Conservation (phyloP, 805 yeast species). For the Vanderwaltozyma polyspora region DNA sequence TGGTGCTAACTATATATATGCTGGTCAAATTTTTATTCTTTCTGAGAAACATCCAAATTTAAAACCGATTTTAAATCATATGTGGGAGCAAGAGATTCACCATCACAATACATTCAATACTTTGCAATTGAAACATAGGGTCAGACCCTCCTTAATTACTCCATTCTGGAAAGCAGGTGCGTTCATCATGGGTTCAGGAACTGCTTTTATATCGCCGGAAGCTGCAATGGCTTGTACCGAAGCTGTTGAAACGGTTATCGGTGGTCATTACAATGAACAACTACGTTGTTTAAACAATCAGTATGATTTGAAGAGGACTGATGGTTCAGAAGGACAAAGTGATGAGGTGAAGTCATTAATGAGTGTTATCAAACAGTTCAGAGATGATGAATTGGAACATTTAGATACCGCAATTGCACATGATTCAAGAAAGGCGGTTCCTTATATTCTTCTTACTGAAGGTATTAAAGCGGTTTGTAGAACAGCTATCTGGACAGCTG, state of each 20-base stretch:
- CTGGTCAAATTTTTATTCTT: constrained; percentile 77
- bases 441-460: constrained; percentile 82
- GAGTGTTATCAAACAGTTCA: constrained; percentile 54
- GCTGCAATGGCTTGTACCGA: constrained; percentile 99
- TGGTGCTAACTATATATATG: constrained; percentile 88
- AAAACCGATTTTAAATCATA: constrained; percentile 73
- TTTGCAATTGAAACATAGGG: constrained; percentile 64
- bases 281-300: constrained; percentile 64
- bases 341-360: constrained; percentile 50
- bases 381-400: constrained; percentile 94
- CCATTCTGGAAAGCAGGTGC: constrained; percentile 95
- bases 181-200: constrained; percentile 69
- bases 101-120: constrained; percentile 80
- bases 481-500: constrained; percentile 88
- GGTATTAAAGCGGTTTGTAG: constrained; percentile 71
- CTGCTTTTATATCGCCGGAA: constrained; percentile 80
- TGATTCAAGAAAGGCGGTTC: constrained; percentile 88
- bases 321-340: constrained; percentile 18
- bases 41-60: constrained; percentile 60
- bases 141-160: constrained; percentile 82
- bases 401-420: constrained; percentile 85
- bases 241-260: constrained; percentile 97
- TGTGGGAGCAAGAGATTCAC: constrained; percentile 97
- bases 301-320: constrained; percentile 36
- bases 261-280: constrained; percentile 89